Evolutionary conservation across 2,329 filamentous ascomycete genomes (phyloP), one percentile per base, ranked within the genome.

Genomic region (Fusarium austroafricanum): DNA sequence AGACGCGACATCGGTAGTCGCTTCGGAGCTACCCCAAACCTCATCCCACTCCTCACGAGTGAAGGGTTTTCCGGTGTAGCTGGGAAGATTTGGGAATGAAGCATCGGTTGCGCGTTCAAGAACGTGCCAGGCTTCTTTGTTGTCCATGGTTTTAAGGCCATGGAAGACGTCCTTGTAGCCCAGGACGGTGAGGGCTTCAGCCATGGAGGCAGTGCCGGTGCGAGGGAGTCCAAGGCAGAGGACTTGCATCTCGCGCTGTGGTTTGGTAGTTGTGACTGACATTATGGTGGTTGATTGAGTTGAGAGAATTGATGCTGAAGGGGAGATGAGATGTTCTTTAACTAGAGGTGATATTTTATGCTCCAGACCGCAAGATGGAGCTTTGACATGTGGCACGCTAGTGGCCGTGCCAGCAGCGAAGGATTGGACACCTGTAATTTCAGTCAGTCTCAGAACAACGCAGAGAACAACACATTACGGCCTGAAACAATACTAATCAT

Each of bases 101-200:
- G 73, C 75, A 47, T 79, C 78, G 26, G 73, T 70, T 0, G 77
- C 77, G 6, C 66, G 64, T 21, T 73, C 65, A 3, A 78, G 49
- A 3, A 73, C 33, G 3, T 35, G 47, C 73, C 73, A 78, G 12
- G 76, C 70, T 21, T 61, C 18, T 4, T 61, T 49, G 9, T 56
- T 50, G 33, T 75, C 62, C 15, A 78, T 56, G 21, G 65, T 68
- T 20, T 74, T 61, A 45, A 74, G 51, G 8, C 71, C 71, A 40
- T 79, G 78, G 52, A 77, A 75, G 9, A 79, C 77, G 40, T 75
- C 68, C 8, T 75, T 45, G 61, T 78, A 79, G 53, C 77, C 77
- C 1, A 79, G 66, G 4, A 73, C 68, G 0, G 67, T 68, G 35
- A 79, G 75, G 2, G 78, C 78, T 10, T 75, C 62, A 2, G 73